Conservation (phyloP, 495 filamentous ascomycete genomes). For the Letharia columbiana region DNA sequence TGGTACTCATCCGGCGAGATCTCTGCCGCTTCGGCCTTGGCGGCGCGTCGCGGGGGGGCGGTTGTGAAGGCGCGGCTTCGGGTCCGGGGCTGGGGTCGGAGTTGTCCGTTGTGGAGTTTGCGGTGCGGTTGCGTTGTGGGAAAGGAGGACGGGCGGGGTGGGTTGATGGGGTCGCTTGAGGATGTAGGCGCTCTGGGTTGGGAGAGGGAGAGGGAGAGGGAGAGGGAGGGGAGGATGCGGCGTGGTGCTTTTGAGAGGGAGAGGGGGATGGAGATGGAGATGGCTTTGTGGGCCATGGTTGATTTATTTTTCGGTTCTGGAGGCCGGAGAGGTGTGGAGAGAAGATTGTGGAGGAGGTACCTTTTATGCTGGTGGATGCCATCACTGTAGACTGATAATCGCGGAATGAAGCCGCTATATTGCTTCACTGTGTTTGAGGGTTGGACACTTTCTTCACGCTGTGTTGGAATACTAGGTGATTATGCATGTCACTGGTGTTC, state of each 20-base stretch:
- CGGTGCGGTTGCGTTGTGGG: not conserved
- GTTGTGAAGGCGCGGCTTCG: not conserved
- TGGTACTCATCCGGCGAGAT: conserved; percentile 33
- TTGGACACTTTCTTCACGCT: too few species aligned
- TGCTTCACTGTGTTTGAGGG: not conserved
- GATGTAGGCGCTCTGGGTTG: not conserved
- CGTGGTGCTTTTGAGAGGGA: not conserved
- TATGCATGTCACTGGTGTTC: not conserved
- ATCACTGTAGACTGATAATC: not conserved
- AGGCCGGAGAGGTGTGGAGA: not conserved
- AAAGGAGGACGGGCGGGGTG: not conserved
- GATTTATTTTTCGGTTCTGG: not conserved
- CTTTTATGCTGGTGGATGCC: not conserved
- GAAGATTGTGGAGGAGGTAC: not conserved
- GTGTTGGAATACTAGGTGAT: not conserved
- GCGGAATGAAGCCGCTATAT: conserved; percentile 1
- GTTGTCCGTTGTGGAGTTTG: not conserved
- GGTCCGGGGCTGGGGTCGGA: not conserved
- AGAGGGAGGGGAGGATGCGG: not conserved
- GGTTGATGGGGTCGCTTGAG: not conserved
- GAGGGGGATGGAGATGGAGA: not conserved
- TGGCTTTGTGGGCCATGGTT: not conserved
- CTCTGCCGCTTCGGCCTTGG: not conserved
- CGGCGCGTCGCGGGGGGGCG: not conserved
- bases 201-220: not conserved